Evolutionary conservation across 73 alveolate genomes (phyloP), one percentile per base, ranked within the genome.

Genomic region (Stentor coeruleus): DNA sequence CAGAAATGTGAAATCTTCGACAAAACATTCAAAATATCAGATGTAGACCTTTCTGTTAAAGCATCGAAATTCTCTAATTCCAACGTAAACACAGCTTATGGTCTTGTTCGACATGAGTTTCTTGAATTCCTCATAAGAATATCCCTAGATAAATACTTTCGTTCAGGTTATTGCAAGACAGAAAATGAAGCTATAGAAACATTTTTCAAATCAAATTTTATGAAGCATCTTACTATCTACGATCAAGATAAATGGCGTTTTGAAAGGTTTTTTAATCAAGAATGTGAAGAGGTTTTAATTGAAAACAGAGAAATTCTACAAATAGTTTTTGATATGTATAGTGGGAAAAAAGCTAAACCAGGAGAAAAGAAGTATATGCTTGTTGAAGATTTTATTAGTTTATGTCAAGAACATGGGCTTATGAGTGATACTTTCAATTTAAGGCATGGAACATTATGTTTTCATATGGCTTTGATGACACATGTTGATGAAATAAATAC

Each of bases 61-160:
- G 59, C 59, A 1, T 75, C 93, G 30, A 85, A 85, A 26, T 49
- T 49, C 20, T 81, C 88, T 35, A 6, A 11, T 11, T 83, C 55
- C 15, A 37, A 85, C 58, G 87, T 59, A 49, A 82, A 80, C 3
- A 80, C 90, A 36, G 85, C 85, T 33, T 82, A 85, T 42, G 87
- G 88, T 0, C 38, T 85, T 30, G 92, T 87, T 0, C 74, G 93
- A 42, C 80, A 87, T 85, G 81, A 87, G 85, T 77, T 87, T 0
- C 75, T 87, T 58, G 93, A 87, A 77, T 84, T 87, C 3, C n/a
- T 87, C 4, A 86, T 87, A 3, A 38, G 93, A 37, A 41, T 84
- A 35, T 90, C 93, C 3, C 41, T 85, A 3, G 90, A 84, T 59
- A 87, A 87, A 59, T 87, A 87, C 58, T 37, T 73, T 6, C 81